Conservation (phyloP, 441 rosid genomes). For the Erodium moschatum region DNA sequence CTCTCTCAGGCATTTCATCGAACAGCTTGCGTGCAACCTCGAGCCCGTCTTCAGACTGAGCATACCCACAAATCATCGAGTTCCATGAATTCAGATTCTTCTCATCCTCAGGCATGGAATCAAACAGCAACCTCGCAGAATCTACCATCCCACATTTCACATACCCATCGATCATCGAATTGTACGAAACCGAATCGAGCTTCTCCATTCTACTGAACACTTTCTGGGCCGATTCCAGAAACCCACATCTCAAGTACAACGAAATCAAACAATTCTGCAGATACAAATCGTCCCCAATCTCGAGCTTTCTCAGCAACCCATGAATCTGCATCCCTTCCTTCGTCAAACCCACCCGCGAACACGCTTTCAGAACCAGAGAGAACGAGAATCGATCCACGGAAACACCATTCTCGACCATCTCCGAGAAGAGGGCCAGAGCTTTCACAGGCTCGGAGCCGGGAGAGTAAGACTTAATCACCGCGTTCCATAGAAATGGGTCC, state of each 20-base stretch:
- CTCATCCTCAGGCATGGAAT: slow-evolving; percentile 32
- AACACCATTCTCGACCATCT: slow-evolving; percentile 55
- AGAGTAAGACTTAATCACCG: slow-evolving; percentile 59
- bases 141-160: slow-evolving; percentile 38
- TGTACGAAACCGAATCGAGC: slow-evolving; percentile 51
- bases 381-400: slow-evolving; percentile 47
- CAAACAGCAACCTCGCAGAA: slow-evolving; percentile 34
- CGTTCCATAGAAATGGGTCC: slow-evolving; percentile 74
- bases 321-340: slow-evolving; percentile 65
- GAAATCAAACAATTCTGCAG: slow-evolving; percentile 54
- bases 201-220: slow-evolving; percentile 40
- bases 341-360: slow-evolving; percentile 44
- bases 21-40: slow-evolving; percentile 33
- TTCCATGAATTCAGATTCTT: slow-evolving; percentile 54
- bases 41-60: slow-evolving; percentile 30
- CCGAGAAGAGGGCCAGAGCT: slow-evolving; percentile 39
- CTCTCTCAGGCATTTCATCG: slow-evolving; percentile 50
- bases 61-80: slow-evolving; percentile 44
- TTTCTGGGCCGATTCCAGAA: slow-evolving; percentile 31
- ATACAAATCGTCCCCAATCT: slow-evolving; percentile 46
- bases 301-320: slow-evolving; percentile 54
- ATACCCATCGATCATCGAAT: slow-evolving; percentile 56
- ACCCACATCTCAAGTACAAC: slow-evolving; percentile 40
- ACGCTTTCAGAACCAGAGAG: slow-evolving; percentile 68
- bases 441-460: slow-evolving; percentile 47